These are phyloP conservation scores for Astrothelium subdiscretum DNA, from an alignment of 495 filamentous ascomycete genomes.

Conservation along the genomic window DNA sequence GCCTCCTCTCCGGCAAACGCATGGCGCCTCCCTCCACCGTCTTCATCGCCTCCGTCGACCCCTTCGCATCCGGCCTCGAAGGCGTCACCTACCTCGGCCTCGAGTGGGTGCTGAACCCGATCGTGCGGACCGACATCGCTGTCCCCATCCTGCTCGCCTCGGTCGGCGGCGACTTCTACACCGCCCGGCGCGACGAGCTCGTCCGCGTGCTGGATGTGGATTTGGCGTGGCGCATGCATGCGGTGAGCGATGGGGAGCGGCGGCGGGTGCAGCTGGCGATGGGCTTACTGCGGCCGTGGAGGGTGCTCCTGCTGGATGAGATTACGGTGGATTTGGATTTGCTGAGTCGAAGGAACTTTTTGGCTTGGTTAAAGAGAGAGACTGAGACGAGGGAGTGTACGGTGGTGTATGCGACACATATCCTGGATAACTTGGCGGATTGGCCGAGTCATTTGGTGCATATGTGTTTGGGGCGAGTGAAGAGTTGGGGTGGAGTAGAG, in stretches of 20 bases:
- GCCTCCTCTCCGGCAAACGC: slow-evolving; percentile 80
- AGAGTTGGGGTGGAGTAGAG: slow-evolving; percentile 66
- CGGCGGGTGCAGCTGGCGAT: slow-evolving; percentile 89
- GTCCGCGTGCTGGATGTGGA: slow-evolving; percentile 87
- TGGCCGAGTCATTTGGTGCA: slow-evolving; percentile 96
- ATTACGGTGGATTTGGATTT: slow-evolving; percentile 96
- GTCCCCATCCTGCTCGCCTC: slow-evolving; percentile 73
- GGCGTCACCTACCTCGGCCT: slow-evolving; percentile 94
- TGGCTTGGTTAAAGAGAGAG: slow-evolving; percentile 77
- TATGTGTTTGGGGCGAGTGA: slow-evolving; percentile 78
- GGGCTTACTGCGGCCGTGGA: slow-evolving; percentile 91
- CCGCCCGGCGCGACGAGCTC: slow-evolving; percentile 72
- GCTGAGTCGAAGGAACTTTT: slow-evolving; percentile 68
- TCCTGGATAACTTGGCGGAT: slow-evolving; percentile 78
- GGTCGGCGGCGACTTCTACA: slow-evolving; percentile 76
- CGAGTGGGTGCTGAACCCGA: slow-evolving; percentile 97
- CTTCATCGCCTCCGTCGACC: slow-evolving; percentile 68
- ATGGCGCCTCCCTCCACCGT: slow-evolving; percentile 68
- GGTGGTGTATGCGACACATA: slow-evolving; percentile 95
- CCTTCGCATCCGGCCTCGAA: slow-evolving; percentile 76
- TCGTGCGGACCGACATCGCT: slow-evolving; percentile 89
- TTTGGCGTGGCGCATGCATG: slow-evolving; percentile 83
- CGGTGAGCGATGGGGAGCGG: slow-evolving; percentile 83
- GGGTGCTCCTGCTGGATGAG: slow-evolving; percentile 82
- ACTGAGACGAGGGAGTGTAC: slow-evolving; percentile 73